These are phyloP conservation scores for Rhizophagus sp. DNA, from an alignment of 192 early-diverging fungal genomes.

Conservation along the genomic window DNA sequence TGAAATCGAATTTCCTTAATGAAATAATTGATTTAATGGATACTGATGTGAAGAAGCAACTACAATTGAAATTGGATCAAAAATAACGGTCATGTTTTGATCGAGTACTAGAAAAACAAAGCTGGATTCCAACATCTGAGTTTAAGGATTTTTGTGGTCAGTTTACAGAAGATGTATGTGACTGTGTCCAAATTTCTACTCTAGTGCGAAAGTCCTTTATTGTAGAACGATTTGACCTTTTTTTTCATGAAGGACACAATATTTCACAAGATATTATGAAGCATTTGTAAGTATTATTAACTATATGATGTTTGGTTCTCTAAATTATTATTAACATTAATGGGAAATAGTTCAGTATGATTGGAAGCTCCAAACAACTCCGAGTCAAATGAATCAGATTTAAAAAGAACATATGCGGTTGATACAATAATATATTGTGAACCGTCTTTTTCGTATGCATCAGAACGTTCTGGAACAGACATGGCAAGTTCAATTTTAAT, in stretches of 20 bases:
- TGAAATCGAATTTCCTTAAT: neutral
- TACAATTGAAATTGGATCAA: too few relatives aligned
- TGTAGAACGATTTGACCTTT: neutral
- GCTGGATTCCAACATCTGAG: neutral
- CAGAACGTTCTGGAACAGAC: conserved; percentile 13
- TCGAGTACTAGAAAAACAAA: too few relatives aligned
- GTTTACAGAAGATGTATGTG: conserved; percentile 16
- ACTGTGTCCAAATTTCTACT: neutral
- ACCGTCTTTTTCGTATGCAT: conserved; percentile 5
- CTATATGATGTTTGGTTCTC: too few relatives aligned
- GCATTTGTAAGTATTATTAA: conserved; percentile 5
- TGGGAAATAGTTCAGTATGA: conserved; percentile 11
- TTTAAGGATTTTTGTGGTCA: conserved; percentile 14
- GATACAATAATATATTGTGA: conserved; percentile 17
- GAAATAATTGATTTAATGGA: neutral
- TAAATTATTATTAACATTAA: neutral
- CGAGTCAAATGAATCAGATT: neutral
- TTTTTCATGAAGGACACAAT: conserved; percentile 9
- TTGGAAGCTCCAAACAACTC: conserved; percentile 20
- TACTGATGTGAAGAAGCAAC: neutral
- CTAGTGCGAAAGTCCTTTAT: conserved; percentile 4
- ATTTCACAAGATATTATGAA: conserved; percentile 14
- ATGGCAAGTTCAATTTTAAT: conserved; percentile 13
- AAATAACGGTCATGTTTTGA: too few relatives aligned
- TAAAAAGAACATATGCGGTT: conserved; percentile 16